Base-by-base conservation (phyloP, 2,329 filamentous ascomycete genomes). In the Penicillium sp. region DNA sequence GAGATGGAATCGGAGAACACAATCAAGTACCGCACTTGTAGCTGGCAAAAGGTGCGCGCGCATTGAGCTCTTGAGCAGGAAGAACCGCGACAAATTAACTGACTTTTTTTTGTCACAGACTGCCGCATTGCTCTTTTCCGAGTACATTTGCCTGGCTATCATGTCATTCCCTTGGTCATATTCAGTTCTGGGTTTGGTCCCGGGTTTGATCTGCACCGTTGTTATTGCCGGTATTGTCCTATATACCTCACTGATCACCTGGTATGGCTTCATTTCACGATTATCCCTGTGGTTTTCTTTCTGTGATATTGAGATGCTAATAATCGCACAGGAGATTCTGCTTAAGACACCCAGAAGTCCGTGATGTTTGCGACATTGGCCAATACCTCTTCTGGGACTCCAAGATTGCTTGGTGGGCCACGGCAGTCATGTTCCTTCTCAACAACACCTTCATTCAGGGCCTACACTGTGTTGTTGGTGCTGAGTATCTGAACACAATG, bases 121-220 rank as follows among this genome's bases (percentile, higher is more conserved):
- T 49, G 91, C 92, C 0, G 91, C 88, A 1, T 74, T 96, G 63
- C 85, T 97, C 48, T 96, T 97, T 76, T 94, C 91, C 47, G 92
- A 97, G 79, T 97, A 97, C 72, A 97, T 97, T 56, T 96, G 91
- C 71, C 77, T 97, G 75, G 84, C 84, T 21, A 96, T 96, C 70
- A 96, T 97, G 92, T 95, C 90, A 47, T 97, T 97, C 64, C 92
- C 92, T 0, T 96, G 90, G 83, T 96, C 91, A 0, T 97, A 97
- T 74, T 90, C 91, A 42, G 78, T 93, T 27, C 83, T 97, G 7
- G 92, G 92, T 7, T 82, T 97, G 14, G 90, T 96, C 0, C 92
- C 92, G 0, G 92, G 90, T 22, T 73, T 97, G 50, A 93, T 96
- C 58, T 71, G 96, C 69, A 96, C 92, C 0, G 80, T 89, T 2